A percentile compares a stretch with the other conserved stretches of the same genome.
These are phyloP conservation scores for Phoenix dactylifera DNA, from an alignment of 176 grass and related monocot species.

Conservation along the genomic window DNA sequence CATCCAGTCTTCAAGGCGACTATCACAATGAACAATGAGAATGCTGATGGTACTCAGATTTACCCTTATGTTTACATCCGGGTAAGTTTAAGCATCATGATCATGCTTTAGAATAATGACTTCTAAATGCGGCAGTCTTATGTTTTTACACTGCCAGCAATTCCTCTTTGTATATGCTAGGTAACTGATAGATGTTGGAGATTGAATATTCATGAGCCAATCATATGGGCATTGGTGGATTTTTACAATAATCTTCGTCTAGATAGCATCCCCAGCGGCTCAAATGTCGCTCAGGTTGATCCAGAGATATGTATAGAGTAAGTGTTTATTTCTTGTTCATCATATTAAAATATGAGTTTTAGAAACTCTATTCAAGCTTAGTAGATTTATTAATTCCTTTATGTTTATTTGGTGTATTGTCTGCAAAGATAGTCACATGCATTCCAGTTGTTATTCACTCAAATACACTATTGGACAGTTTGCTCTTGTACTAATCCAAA, in stretches of 20 bases:
- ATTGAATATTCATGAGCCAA: conserved; percentile 94
- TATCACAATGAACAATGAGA: conserved; percentile 73
- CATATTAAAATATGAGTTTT: no score
- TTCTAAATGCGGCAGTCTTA: conserved; percentile 14
- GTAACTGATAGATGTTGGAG: conserved; percentile 81
- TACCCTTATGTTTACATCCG: conserved; percentile 79
- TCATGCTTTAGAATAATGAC: conserved; percentile 3
- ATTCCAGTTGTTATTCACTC: no score
- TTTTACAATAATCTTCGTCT: conserved; percentile 80
- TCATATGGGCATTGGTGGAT: conserved; percentile 91
- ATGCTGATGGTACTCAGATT: conserved; percentile 72
- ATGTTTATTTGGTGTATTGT: no score
- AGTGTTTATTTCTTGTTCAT: conserved; percentile 11
- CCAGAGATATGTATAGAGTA: conserved; percentile 95
- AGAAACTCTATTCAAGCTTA: no score
- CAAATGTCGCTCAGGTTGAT: conserved; percentile 76
- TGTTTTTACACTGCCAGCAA: conserved; percentile 10
- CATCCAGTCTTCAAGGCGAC: conserved; percentile 91
- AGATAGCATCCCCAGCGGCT: conserved; percentile 38
- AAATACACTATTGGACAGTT: no score
- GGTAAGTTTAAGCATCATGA: conserved; percentile 34
- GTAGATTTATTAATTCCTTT: no score
- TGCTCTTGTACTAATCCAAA: no score
- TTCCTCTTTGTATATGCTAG: conserved; percentile 30
- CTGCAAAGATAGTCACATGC: no score